These are phyloP conservation scores for Flagelloscypha sp. DNA, from an alignment of 768 basidiomycete species.

Conservation along the genomic window DNA sequence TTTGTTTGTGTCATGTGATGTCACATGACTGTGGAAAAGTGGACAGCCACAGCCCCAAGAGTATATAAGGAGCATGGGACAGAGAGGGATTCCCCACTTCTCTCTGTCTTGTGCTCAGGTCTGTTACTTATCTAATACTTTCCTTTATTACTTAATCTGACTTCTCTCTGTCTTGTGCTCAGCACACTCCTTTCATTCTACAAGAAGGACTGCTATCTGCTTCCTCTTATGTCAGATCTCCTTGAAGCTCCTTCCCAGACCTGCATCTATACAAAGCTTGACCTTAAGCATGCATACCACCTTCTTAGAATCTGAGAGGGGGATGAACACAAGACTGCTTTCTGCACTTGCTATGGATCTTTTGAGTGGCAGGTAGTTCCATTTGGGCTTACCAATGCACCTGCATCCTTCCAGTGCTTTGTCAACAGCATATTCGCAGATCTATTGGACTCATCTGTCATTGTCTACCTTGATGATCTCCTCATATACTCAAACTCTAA, in stretches of 20 bases:
- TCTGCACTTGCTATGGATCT: conserved; percentile 23
- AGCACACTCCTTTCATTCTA: too few relatives aligned
- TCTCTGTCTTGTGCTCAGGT: too few relatives aligned
- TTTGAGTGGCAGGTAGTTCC: conserved; percentile 24
- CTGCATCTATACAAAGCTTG: conserved; percentile 18
- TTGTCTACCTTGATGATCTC: conserved; percentile 1
- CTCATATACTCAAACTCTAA: not conserved
- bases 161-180: too few relatives aligned
- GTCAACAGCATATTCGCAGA: not conserved
- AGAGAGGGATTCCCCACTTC: too few relatives aligned
- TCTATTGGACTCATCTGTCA: not conserved
- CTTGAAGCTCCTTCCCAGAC: conserved; percentile 9
- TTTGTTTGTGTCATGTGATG: too few relatives aligned
- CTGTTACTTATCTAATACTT: too few relatives aligned
- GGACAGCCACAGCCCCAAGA: too few relatives aligned
- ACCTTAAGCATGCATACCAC: conserved; percentile 25
- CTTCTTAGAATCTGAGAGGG: conserved; percentile 23
- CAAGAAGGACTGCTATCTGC: conserved; percentile 13
- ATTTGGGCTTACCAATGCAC: conserved; percentile 15
- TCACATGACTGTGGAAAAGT: too few relatives aligned
- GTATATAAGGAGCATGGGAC: too few relatives aligned
- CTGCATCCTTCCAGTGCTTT: conserved; percentile 20
- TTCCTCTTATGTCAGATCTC: conserved; percentile 14
- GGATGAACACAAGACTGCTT: conserved; percentile 30
- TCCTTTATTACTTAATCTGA: too few relatives aligned